Conservation (phyloP, 2,329 filamentous ascomycete species). For the Beauveria australis region DNA sequence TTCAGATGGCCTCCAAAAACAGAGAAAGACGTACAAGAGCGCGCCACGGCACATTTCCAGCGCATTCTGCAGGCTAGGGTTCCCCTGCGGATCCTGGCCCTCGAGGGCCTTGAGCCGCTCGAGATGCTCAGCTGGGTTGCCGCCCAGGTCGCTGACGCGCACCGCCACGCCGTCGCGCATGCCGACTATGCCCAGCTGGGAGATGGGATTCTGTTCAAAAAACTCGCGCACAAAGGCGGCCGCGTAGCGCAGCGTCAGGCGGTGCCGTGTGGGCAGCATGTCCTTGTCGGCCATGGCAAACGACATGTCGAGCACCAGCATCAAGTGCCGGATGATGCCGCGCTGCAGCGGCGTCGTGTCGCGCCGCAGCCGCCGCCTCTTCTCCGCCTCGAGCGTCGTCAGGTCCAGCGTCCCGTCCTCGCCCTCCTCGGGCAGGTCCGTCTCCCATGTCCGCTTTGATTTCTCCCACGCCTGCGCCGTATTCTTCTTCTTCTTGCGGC, state of each 20-base stretch:
- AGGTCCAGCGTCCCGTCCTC: slow-evolving; percentile 73
- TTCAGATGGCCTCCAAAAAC: background rate
- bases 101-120: slow-evolving; percentile 62
- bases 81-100: slow-evolving; percentile 60
- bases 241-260: slow-evolving; percentile 73
- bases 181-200: slow-evolving; percentile 83
- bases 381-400: slow-evolving; percentile 72
- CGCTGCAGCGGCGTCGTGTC: slow-evolving; percentile 94
- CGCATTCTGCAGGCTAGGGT: slow-evolving; percentile 83
- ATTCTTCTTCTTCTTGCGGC: slow-evolving; percentile 23
- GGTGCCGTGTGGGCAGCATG: slow-evolving; percentile 77
- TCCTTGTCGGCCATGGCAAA: slow-evolving; percentile 95
- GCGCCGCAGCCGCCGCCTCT: slow-evolving; percentile 70
- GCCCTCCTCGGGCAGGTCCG: slow-evolving; percentile 58
- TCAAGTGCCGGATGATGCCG: slow-evolving; percentile 93
- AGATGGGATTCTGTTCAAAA: slow-evolving; percentile 98
- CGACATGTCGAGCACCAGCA: slow-evolving; percentile 86
- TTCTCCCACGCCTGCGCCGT: slow-evolving; percentile 56
- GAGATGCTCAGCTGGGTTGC: slow-evolving; percentile 84
- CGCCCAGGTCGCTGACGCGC: slow-evolving; percentile 79
- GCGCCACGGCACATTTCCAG: slow-evolving; percentile 90
- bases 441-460: slow-evolving; percentile 62
- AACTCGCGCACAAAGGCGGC: slow-evolving; percentile 86
- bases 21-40: slow-evolving; percentile 54
- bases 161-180: slow-evolving; percentile 90